A percentile compares a stretch with the other conserved stretches of the same genome.
phyloP scores from a whole-genome alignment of 2,329 filamentous ascomycete genomes.

The Fusarium sp. region DNA sequence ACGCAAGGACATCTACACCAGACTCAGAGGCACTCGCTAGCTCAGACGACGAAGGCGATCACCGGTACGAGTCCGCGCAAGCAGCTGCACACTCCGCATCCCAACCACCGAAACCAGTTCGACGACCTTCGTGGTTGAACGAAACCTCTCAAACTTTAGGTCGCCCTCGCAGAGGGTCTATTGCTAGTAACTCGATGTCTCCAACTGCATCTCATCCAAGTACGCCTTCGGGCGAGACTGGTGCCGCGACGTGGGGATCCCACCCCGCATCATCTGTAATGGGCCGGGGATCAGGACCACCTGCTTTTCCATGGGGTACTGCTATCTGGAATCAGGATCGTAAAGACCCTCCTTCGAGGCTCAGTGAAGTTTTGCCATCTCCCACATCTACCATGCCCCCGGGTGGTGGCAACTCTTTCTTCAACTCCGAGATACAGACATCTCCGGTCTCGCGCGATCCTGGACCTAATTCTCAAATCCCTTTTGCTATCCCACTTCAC shows the following conservation, averaged over 20 bases:
- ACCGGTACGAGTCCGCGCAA: constrained; percentile 67
- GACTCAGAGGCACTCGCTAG: constrained; percentile 95
- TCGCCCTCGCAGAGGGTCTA: constrained; percentile 79
- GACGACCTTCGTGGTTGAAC: constrained; percentile 87
- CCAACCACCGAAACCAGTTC: constrained; percentile 71
- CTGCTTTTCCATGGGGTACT: constrained; percentile 78
- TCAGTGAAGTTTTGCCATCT: constrained; percentile 80
- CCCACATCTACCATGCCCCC: constrained; percentile 73
- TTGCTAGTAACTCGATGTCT: constrained; percentile 81
- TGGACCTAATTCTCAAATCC: constrained; percentile 74
- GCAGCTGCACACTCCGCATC: constrained; percentile 50
- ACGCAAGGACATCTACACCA: constrained; percentile 85
- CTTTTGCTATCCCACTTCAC: constrained; percentile 88
- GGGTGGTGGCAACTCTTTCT: constrained; percentile 62
- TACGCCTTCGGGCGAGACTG: constrained; percentile 77
- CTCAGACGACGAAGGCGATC: constrained; percentile 90
- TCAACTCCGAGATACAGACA: constrained; percentile 63
- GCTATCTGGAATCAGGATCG: constrained; percentile 87
- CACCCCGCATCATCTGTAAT: constrained; percentile 63
- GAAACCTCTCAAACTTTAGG: constrained; percentile 76
- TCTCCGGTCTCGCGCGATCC: constrained; percentile 66
- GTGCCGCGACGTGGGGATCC: constrained; percentile 66
- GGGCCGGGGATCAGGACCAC: constrained; percentile 61
- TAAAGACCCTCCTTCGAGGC: constrained; percentile 80
- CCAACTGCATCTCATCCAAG: constrained; percentile 84